phyloP scores from a whole-genome alignment of 176 grass and related monocot species.

The Dendrocalamus sinicus region DNA sequence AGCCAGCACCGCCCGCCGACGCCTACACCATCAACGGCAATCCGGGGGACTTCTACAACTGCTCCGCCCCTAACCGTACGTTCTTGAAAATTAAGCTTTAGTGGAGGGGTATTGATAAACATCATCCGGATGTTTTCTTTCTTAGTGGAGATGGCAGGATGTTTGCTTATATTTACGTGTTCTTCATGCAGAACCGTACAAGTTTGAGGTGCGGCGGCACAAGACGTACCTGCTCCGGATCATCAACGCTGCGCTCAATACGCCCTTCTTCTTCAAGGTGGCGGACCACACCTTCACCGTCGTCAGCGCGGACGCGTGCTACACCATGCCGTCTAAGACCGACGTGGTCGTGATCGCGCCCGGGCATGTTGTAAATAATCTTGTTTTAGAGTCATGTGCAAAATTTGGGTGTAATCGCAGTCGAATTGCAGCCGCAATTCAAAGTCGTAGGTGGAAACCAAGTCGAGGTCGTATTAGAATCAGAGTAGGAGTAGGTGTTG shows the following conservation, averaged over 20 bases:
- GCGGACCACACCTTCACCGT: constrained; percentile 59
- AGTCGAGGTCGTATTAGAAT: no score
- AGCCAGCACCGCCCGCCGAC: background rate
- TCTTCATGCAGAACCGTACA: constrained; percentile 40
- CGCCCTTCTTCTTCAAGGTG: constrained; percentile 63
- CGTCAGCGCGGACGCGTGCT: constrained; percentile 57
- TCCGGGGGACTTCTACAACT: constrained; percentile 58
- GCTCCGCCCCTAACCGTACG: constrained; percentile 24
- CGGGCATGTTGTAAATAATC: no score
- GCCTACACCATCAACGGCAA: constrained; percentile 66
- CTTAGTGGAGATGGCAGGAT: no score
- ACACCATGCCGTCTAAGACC: constrained; percentile 35
- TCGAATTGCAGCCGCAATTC: no score
- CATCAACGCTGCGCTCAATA: constrained; percentile 66
- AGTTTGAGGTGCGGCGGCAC: constrained; percentile 42
- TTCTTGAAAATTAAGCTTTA: background rate
- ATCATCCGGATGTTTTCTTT: no score
- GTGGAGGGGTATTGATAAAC: no score
- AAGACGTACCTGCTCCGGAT: constrained; percentile 58
- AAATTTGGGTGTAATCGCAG: no score
- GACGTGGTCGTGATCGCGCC: constrained; percentile 55
- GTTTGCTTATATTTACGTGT: no score
- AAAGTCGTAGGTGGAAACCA: no score
- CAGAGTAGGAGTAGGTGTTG: no score
- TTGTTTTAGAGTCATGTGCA: no score